Evolutionary conservation across 768 basidiomycete species (phyloP).

Genomic region (Cyclocybe cylindracea): DNA sequence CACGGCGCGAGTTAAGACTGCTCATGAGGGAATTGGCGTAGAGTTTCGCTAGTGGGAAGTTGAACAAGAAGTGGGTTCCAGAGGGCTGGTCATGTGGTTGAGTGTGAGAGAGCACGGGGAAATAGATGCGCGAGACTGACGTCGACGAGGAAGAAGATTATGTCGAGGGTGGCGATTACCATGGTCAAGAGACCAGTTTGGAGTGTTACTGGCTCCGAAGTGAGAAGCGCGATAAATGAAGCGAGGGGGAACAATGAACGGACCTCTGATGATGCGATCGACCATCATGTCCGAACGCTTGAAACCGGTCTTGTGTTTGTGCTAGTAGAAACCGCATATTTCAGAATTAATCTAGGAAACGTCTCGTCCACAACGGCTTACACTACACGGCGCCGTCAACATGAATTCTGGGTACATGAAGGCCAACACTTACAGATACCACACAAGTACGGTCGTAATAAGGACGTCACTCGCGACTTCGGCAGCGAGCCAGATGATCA

Average conservation of each 20-base stretch:
- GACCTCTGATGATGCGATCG: constrained; percentile 42
- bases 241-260: constrained; percentile 1
- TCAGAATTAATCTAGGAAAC: not conserved
- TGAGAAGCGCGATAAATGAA: not conserved
- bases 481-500: constrained; percentile 42
- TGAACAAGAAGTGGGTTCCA: constrained; percentile 18
- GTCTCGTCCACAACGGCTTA: not conserved
- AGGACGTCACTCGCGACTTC: constrained; percentile 40
- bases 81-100: constrained; percentile 2
- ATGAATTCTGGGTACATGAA: not conserved
- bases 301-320: constrained; percentile 43
- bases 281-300: constrained; percentile 39
- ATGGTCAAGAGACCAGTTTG: constrained; percentile 38
- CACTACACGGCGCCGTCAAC: constrained; percentile 1
- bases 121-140: constrained; percentile 12
- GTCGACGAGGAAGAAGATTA: constrained; percentile 30
- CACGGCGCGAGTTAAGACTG: constrained; percentile 17
- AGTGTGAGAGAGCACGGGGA: too few species aligned
- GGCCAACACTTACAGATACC: constrained; percentile 35
- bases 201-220: constrained; percentile 28
- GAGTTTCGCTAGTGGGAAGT: constrained; percentile 19
- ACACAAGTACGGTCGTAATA: constrained; percentile 44
- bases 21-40: constrained; percentile 22
- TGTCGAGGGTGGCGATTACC: constrained; percentile 31
- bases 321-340: constrained; percentile 19